Conservation (phyloP, 495 filamentous ascomycete species). For the Penicillium silybi region DNA sequence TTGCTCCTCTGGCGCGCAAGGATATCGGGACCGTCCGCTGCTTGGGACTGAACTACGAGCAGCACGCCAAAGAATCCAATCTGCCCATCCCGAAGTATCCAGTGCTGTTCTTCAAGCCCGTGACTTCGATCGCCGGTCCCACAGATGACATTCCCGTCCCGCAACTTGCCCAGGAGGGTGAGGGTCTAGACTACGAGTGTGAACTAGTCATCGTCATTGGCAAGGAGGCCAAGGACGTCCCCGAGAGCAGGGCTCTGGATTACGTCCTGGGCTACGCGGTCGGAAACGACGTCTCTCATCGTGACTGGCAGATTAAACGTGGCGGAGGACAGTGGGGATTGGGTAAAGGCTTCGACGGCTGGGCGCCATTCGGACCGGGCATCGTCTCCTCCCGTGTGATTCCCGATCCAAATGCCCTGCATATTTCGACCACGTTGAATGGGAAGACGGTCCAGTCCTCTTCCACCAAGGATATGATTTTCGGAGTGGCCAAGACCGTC, state of each 20-base stretch:
- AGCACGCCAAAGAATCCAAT: slow-evolving; percentile 74
- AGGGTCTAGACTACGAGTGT: slow-evolving; percentile 79
- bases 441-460: slow-evolving; percentile 68
- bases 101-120: slow-evolving; percentile 79
- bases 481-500: slow-evolving; percentile 69
- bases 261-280: slow-evolving; percentile 78
- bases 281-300: slow-evolving; percentile 80
- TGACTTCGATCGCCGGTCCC: slow-evolving; percentile 67
- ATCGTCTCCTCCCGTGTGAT: slow-evolving; percentile 68
- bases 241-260: slow-evolving; percentile 62
- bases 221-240: slow-evolving; percentile 62
- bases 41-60: slow-evolving; percentile 76
- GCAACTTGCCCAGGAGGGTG: slow-evolving; percentile 51
- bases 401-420: slow-evolving; percentile 62
- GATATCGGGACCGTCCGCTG: slow-evolving; percentile 75
- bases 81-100: slow-evolving; percentile 74
- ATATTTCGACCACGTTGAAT: slow-evolving; percentile 67
- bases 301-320: slow-evolving; percentile 76
- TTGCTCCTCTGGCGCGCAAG: slow-evolving; percentile 62
- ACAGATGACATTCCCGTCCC: slow-evolving; percentile 65
- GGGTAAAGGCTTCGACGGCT: slow-evolving; percentile 84
- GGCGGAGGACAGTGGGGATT: slow-evolving; percentile 79
- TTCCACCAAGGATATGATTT: slow-evolving; percentile 78
- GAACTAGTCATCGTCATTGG: slow-evolving; percentile 79
- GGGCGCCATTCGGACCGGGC: slow-evolving; percentile 83